phyloP scores from a whole-genome alignment of 495 filamentous ascomycete genomes.

The Haplographium delicatum region DNA sequence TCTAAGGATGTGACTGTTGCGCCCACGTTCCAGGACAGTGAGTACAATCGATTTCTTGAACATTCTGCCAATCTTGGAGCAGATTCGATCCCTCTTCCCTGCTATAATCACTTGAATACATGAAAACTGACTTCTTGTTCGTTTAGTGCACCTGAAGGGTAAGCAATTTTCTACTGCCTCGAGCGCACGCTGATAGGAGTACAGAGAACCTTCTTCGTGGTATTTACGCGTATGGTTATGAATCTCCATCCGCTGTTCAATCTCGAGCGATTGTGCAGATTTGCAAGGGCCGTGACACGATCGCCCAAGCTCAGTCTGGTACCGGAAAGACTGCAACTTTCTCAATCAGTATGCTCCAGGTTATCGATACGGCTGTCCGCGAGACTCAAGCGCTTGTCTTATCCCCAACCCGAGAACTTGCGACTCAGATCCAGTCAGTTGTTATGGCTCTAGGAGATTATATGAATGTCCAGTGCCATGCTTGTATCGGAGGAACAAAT shows the following conservation, averaged over 20 bases:
- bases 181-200: background rate
- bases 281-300: conserved; percentile 97
- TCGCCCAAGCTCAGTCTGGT: conserved; percentile 98
- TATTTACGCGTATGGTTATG: conserved; percentile 98
- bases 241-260: conserved; percentile 95
- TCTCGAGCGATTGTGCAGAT: conserved; percentile 97
- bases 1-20: conserved; percentile 92
- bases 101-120: too few relatives aligned
- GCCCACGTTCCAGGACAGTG: conserved; percentile 20
- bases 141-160: conserved; percentile 76
- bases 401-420: conserved; percentile 96
- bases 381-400: conserved; percentile 93
- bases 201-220: conserved; percentile 88
- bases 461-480: conserved; percentile 99
- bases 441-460: conserved; percentile 97
- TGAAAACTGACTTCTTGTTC: too few relatives aligned
- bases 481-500: conserved; percentile 97
- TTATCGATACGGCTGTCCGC: conserved; percentile 78
- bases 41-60: background rate
- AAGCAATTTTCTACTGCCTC: conserved; percentile 2
- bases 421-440: conserved; percentile 96
- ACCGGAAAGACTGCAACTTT: conserved; percentile 99
- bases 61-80: background rate
- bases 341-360: conserved; percentile 94
- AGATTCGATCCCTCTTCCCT: too few relatives aligned